Conservation (phyloP, 176 grass and related monocot species). For the Rhynchospora pubera region DNA sequence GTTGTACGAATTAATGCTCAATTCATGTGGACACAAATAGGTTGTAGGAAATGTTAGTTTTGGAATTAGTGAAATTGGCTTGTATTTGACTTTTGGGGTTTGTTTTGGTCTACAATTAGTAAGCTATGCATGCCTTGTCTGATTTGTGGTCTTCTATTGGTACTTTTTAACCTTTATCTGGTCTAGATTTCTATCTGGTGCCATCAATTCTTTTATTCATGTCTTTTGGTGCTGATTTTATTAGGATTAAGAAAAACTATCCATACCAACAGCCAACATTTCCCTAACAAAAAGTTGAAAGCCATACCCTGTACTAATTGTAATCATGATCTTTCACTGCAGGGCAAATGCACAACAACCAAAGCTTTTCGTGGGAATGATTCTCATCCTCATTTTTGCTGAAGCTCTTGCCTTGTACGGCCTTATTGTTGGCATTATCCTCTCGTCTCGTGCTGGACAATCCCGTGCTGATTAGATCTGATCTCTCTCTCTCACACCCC, state of each 20-base stretch:
- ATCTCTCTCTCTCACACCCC: not conserved
- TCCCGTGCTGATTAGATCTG: constrained; percentile 22
- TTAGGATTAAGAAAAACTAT: not conserved
- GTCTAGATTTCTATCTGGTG: not conserved
- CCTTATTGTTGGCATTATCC: constrained; percentile 30
- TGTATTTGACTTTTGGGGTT: not conserved
- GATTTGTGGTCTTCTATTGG: not conserved
- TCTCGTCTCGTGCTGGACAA: constrained; percentile 29
- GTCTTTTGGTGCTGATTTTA: not conserved
- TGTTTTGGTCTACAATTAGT: not conserved
- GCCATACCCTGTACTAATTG: not conserved
- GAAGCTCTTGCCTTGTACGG: constrained; percentile 29
- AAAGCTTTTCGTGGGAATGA: constrained; percentile 33
- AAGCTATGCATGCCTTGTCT: not conserved
- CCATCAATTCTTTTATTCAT: not conserved
- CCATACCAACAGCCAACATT: not conserved
- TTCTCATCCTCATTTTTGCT: constrained; percentile 33
- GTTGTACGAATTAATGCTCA: not conserved
- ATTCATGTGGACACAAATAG: not conserved
- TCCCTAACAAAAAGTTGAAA: not conserved
- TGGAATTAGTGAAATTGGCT: not conserved
- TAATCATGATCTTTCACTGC: not conserved
- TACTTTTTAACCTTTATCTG: not conserved
- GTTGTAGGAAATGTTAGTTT: not conserved
- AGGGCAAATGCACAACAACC: constrained; percentile 35